phyloP scores from a whole-genome alignment of 2,329 filamentous ascomycete genomes.

The Raffaelea albimanens region DNA sequence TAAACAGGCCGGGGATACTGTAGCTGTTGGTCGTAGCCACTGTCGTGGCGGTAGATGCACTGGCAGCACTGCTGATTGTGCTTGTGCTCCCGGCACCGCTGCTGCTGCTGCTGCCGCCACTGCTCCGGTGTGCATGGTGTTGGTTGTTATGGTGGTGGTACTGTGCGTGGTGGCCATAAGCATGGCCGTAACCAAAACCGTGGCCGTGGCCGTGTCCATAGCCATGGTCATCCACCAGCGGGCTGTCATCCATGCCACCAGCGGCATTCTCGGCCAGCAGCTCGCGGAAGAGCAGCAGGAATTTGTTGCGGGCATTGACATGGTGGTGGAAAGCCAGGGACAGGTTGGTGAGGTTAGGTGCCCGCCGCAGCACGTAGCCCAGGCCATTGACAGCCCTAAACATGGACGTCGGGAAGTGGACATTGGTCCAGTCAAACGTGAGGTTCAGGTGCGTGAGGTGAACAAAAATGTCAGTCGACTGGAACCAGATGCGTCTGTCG shows the following conservation, averaged over 20 bases:
- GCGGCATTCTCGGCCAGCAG: slow-evolving; percentile 14
- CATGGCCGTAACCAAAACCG: too few relatives aligned
- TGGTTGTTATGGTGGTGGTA: not conserved
- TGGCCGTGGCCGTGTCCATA: not conserved
- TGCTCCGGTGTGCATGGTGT: not conserved
- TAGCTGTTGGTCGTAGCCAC: not conserved
- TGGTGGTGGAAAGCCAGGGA: slow-evolving; percentile 32
- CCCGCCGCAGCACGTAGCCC: slow-evolving; percentile 30
- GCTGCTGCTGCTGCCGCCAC: not conserved
- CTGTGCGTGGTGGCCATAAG: too few relatives aligned
- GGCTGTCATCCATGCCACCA: not conserved
- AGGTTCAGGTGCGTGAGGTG: slow-evolving; percentile 28
- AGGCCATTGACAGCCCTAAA: slow-evolving; percentile 33
- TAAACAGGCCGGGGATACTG: slow-evolving; percentile 20
- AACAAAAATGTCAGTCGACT: slow-evolving; percentile 27
- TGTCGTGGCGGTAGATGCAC: not conserved
- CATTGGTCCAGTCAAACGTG: slow-evolving; percentile 28
- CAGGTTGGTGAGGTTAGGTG: slow-evolving; percentile 25
- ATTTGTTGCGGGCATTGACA: slow-evolving; percentile 28
- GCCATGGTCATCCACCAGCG: not conserved
- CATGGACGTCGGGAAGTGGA: slow-evolving; percentile 25
- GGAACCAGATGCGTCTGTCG: slow-evolving; percentile 31
- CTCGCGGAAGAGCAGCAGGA: slow-evolving; percentile 29
- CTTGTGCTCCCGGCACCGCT: too few relatives aligned
- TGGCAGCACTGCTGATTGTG: not conserved